These are phyloP conservation scores for Golovinomyces cichoracearum DNA, from an alignment of 2,329 filamentous ascomycete species.

Conservation along the genomic window DNA sequence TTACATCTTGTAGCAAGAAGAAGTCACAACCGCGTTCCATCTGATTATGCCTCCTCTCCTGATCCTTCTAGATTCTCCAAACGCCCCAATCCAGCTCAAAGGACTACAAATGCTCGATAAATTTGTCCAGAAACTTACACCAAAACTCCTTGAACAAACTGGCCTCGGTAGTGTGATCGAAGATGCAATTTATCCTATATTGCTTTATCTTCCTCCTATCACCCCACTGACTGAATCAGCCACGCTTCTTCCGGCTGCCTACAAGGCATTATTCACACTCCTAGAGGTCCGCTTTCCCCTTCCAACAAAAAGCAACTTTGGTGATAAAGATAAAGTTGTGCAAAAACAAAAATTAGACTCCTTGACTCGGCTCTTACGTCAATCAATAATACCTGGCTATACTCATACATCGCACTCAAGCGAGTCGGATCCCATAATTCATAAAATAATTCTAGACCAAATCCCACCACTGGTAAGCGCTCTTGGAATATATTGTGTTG, in stretches of 20 bases:
- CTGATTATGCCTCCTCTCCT: conserved; percentile 39
- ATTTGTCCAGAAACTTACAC: conserved; percentile 28
- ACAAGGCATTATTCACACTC: conserved; percentile 38
- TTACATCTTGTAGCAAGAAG: conserved; percentile 14
- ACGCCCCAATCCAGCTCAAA: conserved; percentile 24
- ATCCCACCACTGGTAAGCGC: conserved; percentile 24
- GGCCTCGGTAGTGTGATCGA: conserved; percentile 44
- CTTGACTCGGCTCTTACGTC: conserved; percentile 28
- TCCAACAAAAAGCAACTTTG: not conserved
- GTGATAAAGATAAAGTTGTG: not conserved
- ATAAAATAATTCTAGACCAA: conserved; percentile 28
- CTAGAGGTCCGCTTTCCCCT: conserved; percentile 10
- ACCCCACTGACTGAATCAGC: conserved; percentile 49
- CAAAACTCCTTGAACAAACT: conserved; percentile 28
- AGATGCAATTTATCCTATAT: conserved; percentile 40
- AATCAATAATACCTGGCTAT: conserved; percentile 29
- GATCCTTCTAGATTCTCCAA: conserved; percentile 38
- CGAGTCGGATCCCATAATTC: conserved; percentile 29
- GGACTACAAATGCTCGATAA: conserved; percentile 28
- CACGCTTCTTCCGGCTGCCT: conserved; percentile 35
- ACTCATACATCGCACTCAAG: conserved; percentile 21
- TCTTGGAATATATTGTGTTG: conserved; percentile 35
- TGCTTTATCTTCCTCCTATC: conserved; percentile 52
- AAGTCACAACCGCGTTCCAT: conserved; percentile 34
- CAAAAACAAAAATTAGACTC: conserved; percentile 14